Percentiles rank a stretch among this genome's conserved stretches.
phyloP scores from a whole-genome alignment of 2,329 filamentous ascomycete genomes.

The Hirsutella thompsonii region DNA sequence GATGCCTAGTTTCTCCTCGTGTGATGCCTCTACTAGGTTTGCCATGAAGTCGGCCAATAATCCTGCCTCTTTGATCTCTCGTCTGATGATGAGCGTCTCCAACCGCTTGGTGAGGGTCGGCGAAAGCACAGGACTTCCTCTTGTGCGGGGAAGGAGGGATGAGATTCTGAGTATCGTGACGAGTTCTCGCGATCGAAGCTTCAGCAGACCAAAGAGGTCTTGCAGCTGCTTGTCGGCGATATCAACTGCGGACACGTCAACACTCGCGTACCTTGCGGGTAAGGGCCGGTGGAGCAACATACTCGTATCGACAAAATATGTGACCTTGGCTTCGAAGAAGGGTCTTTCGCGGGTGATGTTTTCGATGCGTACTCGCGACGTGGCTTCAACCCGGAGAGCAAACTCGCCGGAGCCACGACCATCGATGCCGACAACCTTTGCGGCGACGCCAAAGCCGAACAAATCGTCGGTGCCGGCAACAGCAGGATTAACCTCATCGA shows the following conservation, averaged over 20 bases:
- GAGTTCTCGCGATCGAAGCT: conserved; percentile 74
- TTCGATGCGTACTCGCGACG: conserved; percentile 63
- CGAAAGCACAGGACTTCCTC: conserved; percentile 53
- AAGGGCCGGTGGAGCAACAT: conserved; percentile 12
- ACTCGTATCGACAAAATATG: conserved; percentile 58
- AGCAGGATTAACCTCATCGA: conserved; percentile 40
- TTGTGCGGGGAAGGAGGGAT: conserved; percentile 63
- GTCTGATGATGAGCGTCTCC: conserved; percentile 75
- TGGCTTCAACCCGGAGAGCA: conserved; percentile 74
- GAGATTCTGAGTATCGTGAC: conserved; percentile 74
- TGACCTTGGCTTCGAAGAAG: conserved; percentile 75
- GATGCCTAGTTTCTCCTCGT: conserved; percentile 84
- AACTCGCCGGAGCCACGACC: conserved; percentile 65
- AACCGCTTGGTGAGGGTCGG: conserved; percentile 77
- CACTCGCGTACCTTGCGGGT: background rate
- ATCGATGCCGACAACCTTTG: conserved; percentile 67
- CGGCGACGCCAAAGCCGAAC: conserved; percentile 71
- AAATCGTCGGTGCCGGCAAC: conserved; percentile 58
- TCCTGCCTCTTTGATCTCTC: conserved; percentile 71
- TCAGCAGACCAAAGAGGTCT: conserved; percentile 66
- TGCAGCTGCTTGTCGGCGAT: conserved; percentile 46
- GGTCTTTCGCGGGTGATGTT: conserved; percentile 55
- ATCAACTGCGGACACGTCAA: conserved; percentile 11
- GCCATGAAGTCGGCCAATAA: conserved; percentile 92
- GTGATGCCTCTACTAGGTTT: conserved; percentile 74